Base-by-base conservation (phyloP, 176 grass and related monocot genomes). In the Saccharum spontaneum region DNA sequence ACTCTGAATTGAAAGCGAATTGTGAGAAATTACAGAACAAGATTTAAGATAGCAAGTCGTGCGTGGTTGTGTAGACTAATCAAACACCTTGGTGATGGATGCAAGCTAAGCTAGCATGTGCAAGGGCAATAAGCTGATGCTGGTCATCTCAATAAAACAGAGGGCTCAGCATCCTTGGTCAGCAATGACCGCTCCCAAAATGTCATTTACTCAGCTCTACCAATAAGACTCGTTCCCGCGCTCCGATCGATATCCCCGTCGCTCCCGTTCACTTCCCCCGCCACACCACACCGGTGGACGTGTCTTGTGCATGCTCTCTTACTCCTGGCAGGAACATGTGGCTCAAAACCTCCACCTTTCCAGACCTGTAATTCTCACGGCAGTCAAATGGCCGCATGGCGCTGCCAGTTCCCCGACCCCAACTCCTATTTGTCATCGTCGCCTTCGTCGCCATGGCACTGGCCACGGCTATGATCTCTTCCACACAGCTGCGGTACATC, bases 371-470 rank as follows among this genome's bases (percentile, higher is more conserved):
- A 59, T 39, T 59, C 55, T n/a, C 65, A 40, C 31, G 12, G 12
- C 33, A 45, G 66, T 26, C 41, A 45, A 37, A 67, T 59, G 54
- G 54, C 54, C 18, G 54, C 20, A 75, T 80, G 82, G 87, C 69
- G 46, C 57, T 60, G 22, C 75, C 23, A 22, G n/a, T 37, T 48
- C 76, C 3, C 45, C 8, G 14, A 61, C 69, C 8, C 34, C 7
- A 24, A 39, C 8, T 34, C 59, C 11, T 71, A 41, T 18, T 79
- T 55, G 82, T 69, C 67, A 60, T 66, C 73, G 72, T 18, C 31
- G 72, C 23, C 28, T 28, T 28, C 18, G 20, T 10, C 18, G 66
- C 74, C 84, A 90, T 90, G 88, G 79, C 84, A 10, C 15, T 87
- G 26, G 24, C 60, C 38, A 8, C 84, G 72, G 67, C 11, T 61